Evolutionary conservation across 2,329 filamentous ascomycete species (phyloP).

Genomic region (Calonectria fujianensis): DNA sequence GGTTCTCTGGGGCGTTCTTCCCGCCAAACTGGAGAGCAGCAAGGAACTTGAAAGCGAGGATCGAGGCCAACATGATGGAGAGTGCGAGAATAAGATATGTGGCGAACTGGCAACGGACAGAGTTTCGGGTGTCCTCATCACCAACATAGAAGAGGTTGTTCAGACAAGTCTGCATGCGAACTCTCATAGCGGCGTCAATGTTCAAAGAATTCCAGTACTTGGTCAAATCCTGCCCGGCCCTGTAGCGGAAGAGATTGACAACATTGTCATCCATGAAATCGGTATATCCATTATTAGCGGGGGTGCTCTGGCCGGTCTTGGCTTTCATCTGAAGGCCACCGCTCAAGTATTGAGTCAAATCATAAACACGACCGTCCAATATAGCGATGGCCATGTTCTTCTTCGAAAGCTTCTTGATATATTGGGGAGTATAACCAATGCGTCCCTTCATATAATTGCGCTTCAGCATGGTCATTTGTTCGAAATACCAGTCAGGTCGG

Average conservation of each 20-base stretch:
- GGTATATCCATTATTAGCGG: conserved; percentile 70
- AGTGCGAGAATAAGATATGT: conserved; percentile 92
- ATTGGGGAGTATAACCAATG: conserved; percentile 87
- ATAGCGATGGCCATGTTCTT: conserved; percentile 83
- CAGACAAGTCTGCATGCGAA: conserved; percentile 86
- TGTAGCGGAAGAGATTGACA: conserved; percentile 84
- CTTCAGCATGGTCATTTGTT: conserved; percentile 88
- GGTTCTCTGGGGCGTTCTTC: conserved; percentile 94
- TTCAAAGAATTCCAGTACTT: conserved; percentile 86
- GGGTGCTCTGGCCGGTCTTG: conserved; percentile 69
- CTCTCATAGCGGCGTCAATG: conserved; percentile 74
- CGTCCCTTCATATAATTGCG: conserved; percentile 89
- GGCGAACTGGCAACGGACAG: conserved; percentile 88
- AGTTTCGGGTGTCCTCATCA: conserved; percentile 93
- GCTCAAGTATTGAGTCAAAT: conserved; percentile 87
- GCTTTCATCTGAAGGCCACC: conserved; percentile 82
- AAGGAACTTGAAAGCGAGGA: conserved; percentile 97
- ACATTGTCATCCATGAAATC: conserved; percentile 90
- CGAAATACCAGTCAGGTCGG: conserved; percentile 92
- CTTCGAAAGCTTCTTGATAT: conserved; percentile 81
- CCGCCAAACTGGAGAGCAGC: conserved; percentile 94
- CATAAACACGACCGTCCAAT: conserved; percentile 87
- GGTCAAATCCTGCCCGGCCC: conserved; percentile 86
- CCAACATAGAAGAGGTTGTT: conserved; percentile 97
- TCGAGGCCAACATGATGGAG: conserved; percentile 84